A percentile compares a stretch with the other conserved stretches of the same genome.
Conservation (phyloP, 2,329 filamentous ascomycete species). For the Aschersonia sp. region DNA sequence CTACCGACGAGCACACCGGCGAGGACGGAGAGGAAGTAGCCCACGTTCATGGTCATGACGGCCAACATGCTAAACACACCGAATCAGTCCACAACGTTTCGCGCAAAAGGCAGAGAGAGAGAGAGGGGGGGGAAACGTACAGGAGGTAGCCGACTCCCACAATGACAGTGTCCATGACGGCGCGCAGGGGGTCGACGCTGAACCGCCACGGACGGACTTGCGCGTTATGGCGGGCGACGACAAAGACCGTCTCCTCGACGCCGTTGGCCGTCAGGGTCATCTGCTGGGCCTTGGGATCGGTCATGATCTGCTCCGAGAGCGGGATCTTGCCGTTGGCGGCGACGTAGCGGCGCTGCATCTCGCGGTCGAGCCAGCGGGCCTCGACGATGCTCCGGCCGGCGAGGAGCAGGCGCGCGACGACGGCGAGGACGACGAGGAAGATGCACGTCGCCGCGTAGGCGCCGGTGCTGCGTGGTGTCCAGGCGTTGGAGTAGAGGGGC, state of each 20-base stretch:
- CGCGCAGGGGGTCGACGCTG: slow-evolving; percentile 63
- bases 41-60: slow-evolving; percentile 80
- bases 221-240: slow-evolving; percentile 45
- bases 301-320: slow-evolving; percentile 42
- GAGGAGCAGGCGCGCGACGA: slow-evolving; percentile 54
- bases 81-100: background rate
- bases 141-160: slow-evolving; percentile 72
- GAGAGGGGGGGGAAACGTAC: slow-evolving; percentile 41
- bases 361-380: slow-evolving; percentile 52
- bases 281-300: slow-evolving; percentile 47
- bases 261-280: slow-evolving; percentile 62
- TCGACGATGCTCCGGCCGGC: slow-evolving; percentile 54
- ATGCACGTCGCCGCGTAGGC: slow-evolving; percentile 82
- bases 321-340: slow-evolving; percentile 51
- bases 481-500: slow-evolving; percentile 44
- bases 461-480: slow-evolving; percentile 58
- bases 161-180: slow-evolving; percentile 54
- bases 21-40: slow-evolving; percentile 71
- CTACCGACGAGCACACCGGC: slow-evolving; percentile 77
- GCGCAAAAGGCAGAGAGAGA: background rate
- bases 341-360: slow-evolving; percentile 63
- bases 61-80: slow-evolving; percentile 63
- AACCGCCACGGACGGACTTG: slow-evolving; percentile 59
- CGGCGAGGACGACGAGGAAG: slow-evolving; percentile 68
- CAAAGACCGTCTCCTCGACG: slow-evolving; percentile 63